phyloP scores from a whole-genome alignment of 768 basidiomycete genomes.

The Panaeolus papilionaceus region DNA sequence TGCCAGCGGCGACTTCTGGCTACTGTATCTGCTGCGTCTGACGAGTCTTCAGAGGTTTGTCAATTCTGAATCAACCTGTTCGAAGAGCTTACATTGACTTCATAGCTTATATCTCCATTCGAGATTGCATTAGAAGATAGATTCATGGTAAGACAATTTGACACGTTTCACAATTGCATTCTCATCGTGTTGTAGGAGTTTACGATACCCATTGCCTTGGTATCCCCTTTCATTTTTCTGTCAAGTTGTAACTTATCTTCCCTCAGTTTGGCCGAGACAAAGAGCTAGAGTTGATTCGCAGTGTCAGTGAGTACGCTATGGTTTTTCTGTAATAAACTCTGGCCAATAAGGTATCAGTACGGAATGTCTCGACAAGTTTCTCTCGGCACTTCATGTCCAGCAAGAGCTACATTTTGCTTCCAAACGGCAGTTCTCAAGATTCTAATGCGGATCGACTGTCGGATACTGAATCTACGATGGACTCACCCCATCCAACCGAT shows the following conservation, averaged over 20 bases:
- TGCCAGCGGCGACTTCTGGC: conserved; percentile 70
- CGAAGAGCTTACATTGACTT: conserved; percentile 5
- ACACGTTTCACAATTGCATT: neutral
- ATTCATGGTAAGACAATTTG: conserved; percentile 54
- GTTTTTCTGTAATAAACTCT: neutral
- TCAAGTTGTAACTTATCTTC: conserved; percentile 14
- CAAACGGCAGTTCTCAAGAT: conserved; percentile 44
- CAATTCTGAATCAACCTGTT: conserved; percentile 3
- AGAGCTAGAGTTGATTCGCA: conserved; percentile 71
- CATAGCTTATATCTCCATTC: conserved; percentile 70
- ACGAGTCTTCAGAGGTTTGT: conserved; percentile 61
- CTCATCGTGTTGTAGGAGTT: conserved; percentile 54
- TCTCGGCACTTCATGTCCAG: conserved; percentile 56
- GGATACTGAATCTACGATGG: conserved; percentile 45
- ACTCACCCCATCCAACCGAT: conserved; percentile 27
- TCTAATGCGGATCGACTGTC: conserved; percentile 49
- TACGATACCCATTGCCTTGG: conserved; percentile 70
- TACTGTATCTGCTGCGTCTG: conserved; percentile 61
- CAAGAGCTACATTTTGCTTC: conserved; percentile 46
- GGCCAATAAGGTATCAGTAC: conserved; percentile 36
- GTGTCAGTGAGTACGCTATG: conserved; percentile 56
- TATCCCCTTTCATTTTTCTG: conserved; percentile 31
- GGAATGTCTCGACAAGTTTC: conserved; percentile 62
- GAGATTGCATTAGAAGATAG: conserved; percentile 70
- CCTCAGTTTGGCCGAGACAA: conserved; percentile 71